Evolutionary conservation across 495 filamentous ascomycete species (phyloP).

Genomic region (Ascobolus immersus): DNA sequence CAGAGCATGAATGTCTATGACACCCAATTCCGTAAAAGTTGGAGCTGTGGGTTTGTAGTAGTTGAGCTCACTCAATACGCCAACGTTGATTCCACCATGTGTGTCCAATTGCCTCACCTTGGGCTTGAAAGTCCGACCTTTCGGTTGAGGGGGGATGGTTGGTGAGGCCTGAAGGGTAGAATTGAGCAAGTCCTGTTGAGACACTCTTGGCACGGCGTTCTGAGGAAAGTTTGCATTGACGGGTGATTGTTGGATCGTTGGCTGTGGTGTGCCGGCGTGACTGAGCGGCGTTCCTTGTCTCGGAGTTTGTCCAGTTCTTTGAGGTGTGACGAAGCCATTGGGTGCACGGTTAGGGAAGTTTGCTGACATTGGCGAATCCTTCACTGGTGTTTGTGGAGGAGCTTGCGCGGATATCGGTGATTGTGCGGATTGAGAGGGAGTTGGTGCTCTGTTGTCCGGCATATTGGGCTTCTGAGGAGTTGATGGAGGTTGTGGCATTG

Average conservation of each 20-base stretch:
- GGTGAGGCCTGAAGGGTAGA: neutral
- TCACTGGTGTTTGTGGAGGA: constrained; percentile 1
- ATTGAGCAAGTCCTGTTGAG: constrained; percentile 9
- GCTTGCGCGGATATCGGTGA: neutral
- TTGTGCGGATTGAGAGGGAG: neutral
- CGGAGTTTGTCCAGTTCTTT: too few species aligned
- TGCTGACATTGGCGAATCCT: neutral
- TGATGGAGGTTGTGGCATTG: constrained; percentile 22
- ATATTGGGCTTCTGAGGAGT: constrained; percentile 5
- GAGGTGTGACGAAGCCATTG: too few species aligned
- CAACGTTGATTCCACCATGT: constrained; percentile 39
- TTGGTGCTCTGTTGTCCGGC: neutral
- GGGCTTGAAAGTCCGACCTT: constrained; percentile 27
- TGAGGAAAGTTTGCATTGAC: neutral
- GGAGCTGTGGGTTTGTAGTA: constrained; percentile 48
- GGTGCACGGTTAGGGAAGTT: too few species aligned
- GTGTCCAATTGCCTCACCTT: constrained; percentile 32
- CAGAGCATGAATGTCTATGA: constrained; percentile 76
- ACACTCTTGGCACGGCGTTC: constrained; percentile 15
- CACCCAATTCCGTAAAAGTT: constrained; percentile 47
- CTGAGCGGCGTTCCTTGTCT: too few species aligned
- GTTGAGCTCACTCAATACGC: constrained; percentile 34
- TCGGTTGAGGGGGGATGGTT: constrained; percentile 5
- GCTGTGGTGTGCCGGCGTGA: constrained; percentile 20
- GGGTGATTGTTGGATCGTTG: constrained; percentile 12